phyloP scores from a whole-genome alignment of 1,139 yeast genomes.

The Pichia sp. region DNA sequence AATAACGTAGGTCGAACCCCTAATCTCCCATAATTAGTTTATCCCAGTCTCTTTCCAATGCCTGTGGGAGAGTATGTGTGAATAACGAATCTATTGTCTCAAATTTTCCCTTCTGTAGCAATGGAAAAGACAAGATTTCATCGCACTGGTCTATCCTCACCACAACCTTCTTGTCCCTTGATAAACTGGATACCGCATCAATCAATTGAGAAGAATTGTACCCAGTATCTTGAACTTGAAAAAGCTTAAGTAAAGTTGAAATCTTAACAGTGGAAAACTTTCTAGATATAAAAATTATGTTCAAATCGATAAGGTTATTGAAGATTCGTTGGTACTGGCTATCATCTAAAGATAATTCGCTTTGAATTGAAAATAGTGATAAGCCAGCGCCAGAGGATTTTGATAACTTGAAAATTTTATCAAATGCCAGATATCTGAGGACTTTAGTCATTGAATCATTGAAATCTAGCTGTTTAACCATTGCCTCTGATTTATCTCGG shows the following conservation, averaged over 20 bases:
- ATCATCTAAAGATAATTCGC: not conserved
- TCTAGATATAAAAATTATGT: slow-evolving; percentile 5
- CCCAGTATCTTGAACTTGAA: not conserved
- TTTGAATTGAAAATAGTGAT: not conserved
- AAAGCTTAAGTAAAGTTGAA: not conserved
- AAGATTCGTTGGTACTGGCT: not conserved
- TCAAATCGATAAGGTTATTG: slow-evolving; percentile 6
- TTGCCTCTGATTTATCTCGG: not conserved
- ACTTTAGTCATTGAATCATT: not conserved
- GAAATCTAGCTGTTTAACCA: not conserved
- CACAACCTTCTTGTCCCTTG: slow-evolving; percentile 6
- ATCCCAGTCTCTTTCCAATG: slow-evolving; percentile 12
- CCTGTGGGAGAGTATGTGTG: slow-evolving; percentile 3
- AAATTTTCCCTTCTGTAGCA: not conserved
- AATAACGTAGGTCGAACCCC: not conserved
- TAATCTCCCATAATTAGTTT: not conserved
- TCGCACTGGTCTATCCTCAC: slow-evolving; percentile 10
- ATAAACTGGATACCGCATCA: not conserved
- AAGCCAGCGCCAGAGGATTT: not conserved
- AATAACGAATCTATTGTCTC: slow-evolving; percentile 3
- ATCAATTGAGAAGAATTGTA: not conserved
- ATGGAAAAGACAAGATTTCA: slow-evolving; percentile 4
- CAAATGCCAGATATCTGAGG: not conserved
- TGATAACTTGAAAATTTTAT: not conserved
- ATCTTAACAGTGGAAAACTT: slow-evolving; percentile 4